Base-by-base conservation (phyloP, 176 grass and related monocot species). In the Oryza glaberrima region DNA sequence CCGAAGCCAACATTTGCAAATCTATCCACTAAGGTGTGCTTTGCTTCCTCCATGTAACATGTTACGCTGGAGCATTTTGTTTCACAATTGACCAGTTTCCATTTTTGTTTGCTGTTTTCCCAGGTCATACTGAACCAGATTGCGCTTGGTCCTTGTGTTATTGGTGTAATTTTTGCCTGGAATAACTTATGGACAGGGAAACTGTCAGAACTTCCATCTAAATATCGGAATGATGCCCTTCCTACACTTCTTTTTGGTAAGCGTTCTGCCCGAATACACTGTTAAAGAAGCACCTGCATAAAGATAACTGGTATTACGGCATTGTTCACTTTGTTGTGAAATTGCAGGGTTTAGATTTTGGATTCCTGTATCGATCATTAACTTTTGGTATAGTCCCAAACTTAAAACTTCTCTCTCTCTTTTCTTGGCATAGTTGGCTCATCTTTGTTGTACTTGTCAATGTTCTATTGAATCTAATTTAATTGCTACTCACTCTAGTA, bases 81-180 rank as follows among this genome's bases (percentile, higher is more conserved):
- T 67, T 70, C 79, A 46, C 51, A n/a, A 43, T 48, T 20, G 12
- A 44, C 32, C 60, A 23, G n/a, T 78, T 17, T 25, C 1, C 8
- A 44, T 81, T 83, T n/a, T 45, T 74, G 47, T 73, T 14, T 88
- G 3, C 65, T 87, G 45, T 71, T 49, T 17, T 92, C 82, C 74
- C 79, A 99, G 96, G 96, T 99, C 75, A 70, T 99, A 90, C 71
- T 96, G 64, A 99, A 99, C 63, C 96, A 99, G 86, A 99, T 96
- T 28, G 86, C 43, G 58, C 93, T 96, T 86, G 96, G 96, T 70
- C 96, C 96, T 72, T 99, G 96, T 86, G 96, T 99, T 17, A 99
- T 99, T 88, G 90, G 90, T 77, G 68, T 94, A 44, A 70, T 99
- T 81, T 99, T 99, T 94, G 96, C 96, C 47, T 99, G 96, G 96